A percentile compares a stretch with the other conserved stretches of the same genome.
These are phyloP conservation scores for Pogostemon cablin DNA, from an alignment of 257 asterid genomes.

Conservation along the genomic window DNA sequence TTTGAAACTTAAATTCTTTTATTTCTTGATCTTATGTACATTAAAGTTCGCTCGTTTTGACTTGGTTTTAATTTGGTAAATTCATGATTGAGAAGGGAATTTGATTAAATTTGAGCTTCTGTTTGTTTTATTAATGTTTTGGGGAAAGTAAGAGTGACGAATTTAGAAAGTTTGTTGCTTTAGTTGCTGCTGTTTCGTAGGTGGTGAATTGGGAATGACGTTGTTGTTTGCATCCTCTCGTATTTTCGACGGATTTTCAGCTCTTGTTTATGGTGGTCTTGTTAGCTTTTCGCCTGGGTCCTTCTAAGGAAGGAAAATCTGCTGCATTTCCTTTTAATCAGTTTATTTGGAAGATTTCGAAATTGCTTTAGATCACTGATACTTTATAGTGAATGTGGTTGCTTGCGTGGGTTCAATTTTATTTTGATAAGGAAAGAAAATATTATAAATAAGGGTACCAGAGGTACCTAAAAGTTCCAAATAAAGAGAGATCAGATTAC, in stretches of 20 bases:
- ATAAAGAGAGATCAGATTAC: too few species aligned
- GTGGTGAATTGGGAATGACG: slow-evolving; percentile 13
- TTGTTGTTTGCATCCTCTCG: background rate
- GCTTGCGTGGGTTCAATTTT: background rate
- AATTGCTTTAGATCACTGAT: background rate
- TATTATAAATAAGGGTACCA: too few species aligned
- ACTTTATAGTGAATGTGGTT: background rate
- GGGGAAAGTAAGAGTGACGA: slow-evolving; percentile 4
- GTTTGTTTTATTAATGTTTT: background rate
- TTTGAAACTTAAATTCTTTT: slow-evolving; percentile 14
- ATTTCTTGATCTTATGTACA: background rate
- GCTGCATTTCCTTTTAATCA: background rate
- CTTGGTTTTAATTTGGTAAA: slow-evolving; percentile 20
- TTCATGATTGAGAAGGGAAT: slow-evolving; percentile 10
- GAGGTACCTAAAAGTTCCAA: too few species aligned
- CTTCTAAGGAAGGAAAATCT: background rate
- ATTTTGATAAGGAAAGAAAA: too few species aligned
- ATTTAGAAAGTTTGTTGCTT: slow-evolving; percentile 15
- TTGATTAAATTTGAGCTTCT: slow-evolving; percentile 20
- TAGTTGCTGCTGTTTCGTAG: background rate
- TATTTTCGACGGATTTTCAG: slow-evolving; percentile 11
- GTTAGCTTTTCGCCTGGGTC: background rate
- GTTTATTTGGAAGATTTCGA: slow-evolving; percentile 10
- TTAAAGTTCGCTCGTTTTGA: slow-evolving; percentile 24
- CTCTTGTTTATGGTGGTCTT: background rate